These are phyloP conservation scores for Phtheirospermum japonicum DNA, from an alignment of 257 asterid genomes.

Conservation along the genomic window DNA sequence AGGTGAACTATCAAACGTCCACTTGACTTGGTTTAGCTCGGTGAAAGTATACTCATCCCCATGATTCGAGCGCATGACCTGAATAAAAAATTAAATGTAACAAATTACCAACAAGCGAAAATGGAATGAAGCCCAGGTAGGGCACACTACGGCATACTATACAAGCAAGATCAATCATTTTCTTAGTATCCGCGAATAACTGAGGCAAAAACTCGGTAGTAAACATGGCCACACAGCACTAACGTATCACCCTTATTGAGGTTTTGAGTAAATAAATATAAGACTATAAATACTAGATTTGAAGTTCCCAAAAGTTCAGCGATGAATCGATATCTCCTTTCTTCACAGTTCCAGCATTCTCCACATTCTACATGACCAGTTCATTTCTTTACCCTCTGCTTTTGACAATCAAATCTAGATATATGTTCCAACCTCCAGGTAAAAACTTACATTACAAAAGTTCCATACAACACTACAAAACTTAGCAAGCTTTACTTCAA, in stretches of 20 bases:
- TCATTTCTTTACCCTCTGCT: neutral
- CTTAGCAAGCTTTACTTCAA: neutral
- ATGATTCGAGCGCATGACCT: conserved; percentile 81
- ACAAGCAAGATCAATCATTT: neutral
- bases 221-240: conserved; percentile 2
- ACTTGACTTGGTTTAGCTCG: conserved; percentile 68
- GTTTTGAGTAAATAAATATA: neutral
- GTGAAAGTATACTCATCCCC: conserved; percentile 53
- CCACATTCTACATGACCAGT: neutral
- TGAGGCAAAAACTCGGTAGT: neutral
- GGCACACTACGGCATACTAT: neutral
- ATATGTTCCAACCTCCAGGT: neutral
- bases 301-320: conserved; percentile 1
- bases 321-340: neutral
- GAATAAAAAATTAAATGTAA: conserved; percentile 21
- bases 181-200: neutral
- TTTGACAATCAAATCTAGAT: neutral
- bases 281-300: neutral
- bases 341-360: neutral
- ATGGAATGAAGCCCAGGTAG: neutral
- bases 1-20: conserved; percentile 63
- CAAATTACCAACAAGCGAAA: neutral
- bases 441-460: neutral
- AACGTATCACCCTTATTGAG: neutral
- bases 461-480: neutral